Conservation (phyloP, 108 stramenopile genomes). For the Cyclostephanos tholiformis region DNA sequence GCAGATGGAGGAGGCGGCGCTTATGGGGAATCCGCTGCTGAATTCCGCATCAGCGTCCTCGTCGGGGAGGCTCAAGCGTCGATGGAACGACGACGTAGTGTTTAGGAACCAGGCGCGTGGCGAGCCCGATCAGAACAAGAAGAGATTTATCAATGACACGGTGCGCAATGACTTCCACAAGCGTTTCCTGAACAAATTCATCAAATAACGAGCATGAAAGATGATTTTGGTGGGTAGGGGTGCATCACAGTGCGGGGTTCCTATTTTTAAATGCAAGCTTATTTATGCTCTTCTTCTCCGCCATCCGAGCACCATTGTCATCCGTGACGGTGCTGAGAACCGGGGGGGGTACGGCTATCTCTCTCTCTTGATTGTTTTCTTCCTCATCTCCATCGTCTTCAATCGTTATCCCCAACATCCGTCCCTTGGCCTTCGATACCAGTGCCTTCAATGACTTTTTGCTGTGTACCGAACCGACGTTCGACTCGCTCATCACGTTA, state of each 20-base stretch:
- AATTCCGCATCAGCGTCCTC: constrained; percentile 34
- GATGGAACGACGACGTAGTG: constrained; percentile 98
- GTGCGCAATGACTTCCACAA: constrained; percentile 97
- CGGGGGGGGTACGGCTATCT: constrained; percentile 38
- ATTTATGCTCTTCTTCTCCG: constrained; percentile 46
- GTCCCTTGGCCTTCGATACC: constrained; percentile 41
- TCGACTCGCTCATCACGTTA: constrained; percentile 50
- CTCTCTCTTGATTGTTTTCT: constrained; percentile 2
- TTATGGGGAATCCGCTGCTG: constrained; percentile 89
- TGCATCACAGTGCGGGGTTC: constrained; percentile 51
- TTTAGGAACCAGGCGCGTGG: constrained; percentile 95
- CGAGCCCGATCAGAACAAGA: constrained; percentile 83
- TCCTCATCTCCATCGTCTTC: constrained; percentile 18
- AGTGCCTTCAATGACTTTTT: constrained; percentile 48
- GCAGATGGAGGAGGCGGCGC: constrained; percentile 82
- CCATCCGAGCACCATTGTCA: constrained; percentile 48
- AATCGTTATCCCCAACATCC: constrained; percentile 31
- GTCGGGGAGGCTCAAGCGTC: constrained; percentile 74
- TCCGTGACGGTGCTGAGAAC: constrained; percentile 48
- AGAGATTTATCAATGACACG: constrained; percentile 97
- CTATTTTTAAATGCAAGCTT: constrained; percentile 67
- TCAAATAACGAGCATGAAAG: constrained; percentile 53
- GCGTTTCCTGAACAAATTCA: constrained; percentile 94
- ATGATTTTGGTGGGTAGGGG: background rate
- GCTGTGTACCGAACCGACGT: constrained; percentile 47